phyloP scores from a whole-genome alignment of 805 yeast genomes.

The Pichia nanzhaoensis region DNA sequence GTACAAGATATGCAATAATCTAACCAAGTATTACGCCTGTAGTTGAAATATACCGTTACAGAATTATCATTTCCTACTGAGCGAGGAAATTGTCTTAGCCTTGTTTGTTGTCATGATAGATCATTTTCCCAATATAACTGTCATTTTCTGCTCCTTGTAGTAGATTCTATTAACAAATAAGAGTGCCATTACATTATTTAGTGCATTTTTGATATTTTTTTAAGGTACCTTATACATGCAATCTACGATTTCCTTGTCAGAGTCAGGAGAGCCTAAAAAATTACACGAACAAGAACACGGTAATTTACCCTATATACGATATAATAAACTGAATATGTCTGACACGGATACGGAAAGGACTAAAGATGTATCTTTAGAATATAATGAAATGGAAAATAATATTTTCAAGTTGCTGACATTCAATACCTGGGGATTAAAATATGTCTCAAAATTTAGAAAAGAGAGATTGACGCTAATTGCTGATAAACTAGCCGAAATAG shows the following conservation, averaged over 20 bases:
- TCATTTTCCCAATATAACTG: too few species aligned
- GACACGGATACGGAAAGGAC: background rate
- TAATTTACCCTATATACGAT: background rate
- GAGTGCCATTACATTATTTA: background rate
- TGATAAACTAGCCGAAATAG: conserved; percentile 44
- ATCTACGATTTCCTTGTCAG: conserved; percentile 1
- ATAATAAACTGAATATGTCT: conserved; percentile 1
- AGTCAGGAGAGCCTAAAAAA: background rate
- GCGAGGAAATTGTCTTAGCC: too few species aligned
- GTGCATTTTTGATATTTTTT: background rate
- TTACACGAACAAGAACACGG: background rate
- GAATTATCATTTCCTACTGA: too few species aligned
- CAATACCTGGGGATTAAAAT: conserved; percentile 88
- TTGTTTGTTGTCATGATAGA: too few species aligned
- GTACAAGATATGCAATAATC: too few species aligned
- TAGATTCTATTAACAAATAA: background rate
- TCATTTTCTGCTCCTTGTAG: background rate
- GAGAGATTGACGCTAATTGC: conserved; percentile 72
- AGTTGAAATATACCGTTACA: too few species aligned
- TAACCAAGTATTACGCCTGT: too few species aligned
- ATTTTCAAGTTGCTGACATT: conserved; percentile 52
- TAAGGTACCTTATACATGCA: background rate
- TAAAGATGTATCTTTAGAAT: background rate
- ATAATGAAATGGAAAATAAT: conserved; percentile 6
- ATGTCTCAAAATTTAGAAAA: conserved; percentile 63